Base-by-base conservation (phyloP, 2,329 filamentous ascomycete genomes). In the Xylariaceae sp. region DNA sequence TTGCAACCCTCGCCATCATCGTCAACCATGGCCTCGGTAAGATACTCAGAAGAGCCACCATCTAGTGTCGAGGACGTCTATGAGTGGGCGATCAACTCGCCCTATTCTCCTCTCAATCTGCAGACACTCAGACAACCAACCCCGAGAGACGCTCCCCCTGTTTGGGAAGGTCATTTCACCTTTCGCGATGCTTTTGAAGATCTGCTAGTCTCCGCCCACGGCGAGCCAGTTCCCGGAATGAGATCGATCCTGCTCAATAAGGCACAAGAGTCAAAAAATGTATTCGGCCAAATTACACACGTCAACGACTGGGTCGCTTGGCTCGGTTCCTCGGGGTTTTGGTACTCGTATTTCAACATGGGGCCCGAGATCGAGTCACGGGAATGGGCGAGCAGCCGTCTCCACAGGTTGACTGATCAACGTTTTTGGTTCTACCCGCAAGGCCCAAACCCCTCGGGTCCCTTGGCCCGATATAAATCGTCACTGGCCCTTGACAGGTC, bases 101-200 rank as follows among this genome's bases (percentile, higher is more conserved):
- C 69, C 2, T 77, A 76, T 62, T 76, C 72, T 11, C 75, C 74
- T 6, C 59, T 70, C 14, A 67, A 65, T 35, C 72, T 81, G 15
- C 68, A 68, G 41, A 60, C 70, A 49, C 67, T 80, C 7, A 70
- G 66, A 7, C 76, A 74, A 52, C 79, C 79, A 2, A 58, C 68
- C 0, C 77, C 78, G 0, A 68, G 62, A 7, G 49, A 76, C 53
- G 65, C 71, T 1, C 69, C 73, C 9, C 51, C 14, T 6, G 41
- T 39, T 18, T 46, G 19, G 14, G 46, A 49, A 12, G 35, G 44
- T 22, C 58, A 68, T 32, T 79, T 80, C 58, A 77, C 75, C 9
- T 82, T 80, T 55, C 69, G 75, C 31, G 78, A 82, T 55, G 78
- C 79, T 42, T 81, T 82, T 53, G 78, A 82, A 57, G 79, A 82